A percentile compares a stretch with the other conserved stretches of the same genome.
Conservation (phyloP, 2,329 filamentous ascomycete genomes). For the Ilyonectria sp. region DNA sequence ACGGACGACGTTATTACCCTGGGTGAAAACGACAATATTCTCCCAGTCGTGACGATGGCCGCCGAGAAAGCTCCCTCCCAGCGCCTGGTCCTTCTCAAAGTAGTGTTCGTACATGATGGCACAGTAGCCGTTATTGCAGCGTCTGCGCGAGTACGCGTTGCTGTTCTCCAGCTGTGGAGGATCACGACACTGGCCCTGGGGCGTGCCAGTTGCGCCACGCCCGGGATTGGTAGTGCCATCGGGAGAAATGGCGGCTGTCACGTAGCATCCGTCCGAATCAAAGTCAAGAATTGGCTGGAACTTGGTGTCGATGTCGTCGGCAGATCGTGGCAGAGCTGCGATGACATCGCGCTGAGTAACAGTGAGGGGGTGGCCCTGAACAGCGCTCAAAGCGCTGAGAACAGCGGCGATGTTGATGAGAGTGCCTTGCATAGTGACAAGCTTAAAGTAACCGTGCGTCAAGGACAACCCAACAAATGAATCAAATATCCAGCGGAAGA, state of each 20-base stretch:
- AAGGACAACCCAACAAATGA: neutral
- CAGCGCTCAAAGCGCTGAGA: neutral
- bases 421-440: neutral
- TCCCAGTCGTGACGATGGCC: conserved; percentile 60
- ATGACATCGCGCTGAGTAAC: neutral
- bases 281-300: conserved; percentile 46
- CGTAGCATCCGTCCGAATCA: conserved; percentile 59
- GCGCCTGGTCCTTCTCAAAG: conserved; percentile 59
- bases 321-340: neutral
- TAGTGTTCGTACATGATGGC: conserved; percentile 54
- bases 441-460: neutral
- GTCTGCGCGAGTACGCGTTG: conserved; percentile 48
- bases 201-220: conserved; percentile 35
- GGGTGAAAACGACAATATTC: conserved; percentile 52
- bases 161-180: conserved; percentile 44
- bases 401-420: neutral
- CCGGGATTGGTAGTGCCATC: conserved; percentile 50
- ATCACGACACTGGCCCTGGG: conserved; percentile 44
- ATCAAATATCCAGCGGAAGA: neutral
- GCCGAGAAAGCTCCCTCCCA: conserved; percentile 45
- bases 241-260: conserved; percentile 58
- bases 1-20: conserved; percentile 33
- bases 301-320: neutral
- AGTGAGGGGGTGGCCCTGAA: neutral
- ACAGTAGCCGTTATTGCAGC: conserved; percentile 50